These are phyloP conservation scores for Blastobotrys raffinosifermentans DNA, from an alignment of 1,139 yeast species.

Conservation along the genomic window DNA sequence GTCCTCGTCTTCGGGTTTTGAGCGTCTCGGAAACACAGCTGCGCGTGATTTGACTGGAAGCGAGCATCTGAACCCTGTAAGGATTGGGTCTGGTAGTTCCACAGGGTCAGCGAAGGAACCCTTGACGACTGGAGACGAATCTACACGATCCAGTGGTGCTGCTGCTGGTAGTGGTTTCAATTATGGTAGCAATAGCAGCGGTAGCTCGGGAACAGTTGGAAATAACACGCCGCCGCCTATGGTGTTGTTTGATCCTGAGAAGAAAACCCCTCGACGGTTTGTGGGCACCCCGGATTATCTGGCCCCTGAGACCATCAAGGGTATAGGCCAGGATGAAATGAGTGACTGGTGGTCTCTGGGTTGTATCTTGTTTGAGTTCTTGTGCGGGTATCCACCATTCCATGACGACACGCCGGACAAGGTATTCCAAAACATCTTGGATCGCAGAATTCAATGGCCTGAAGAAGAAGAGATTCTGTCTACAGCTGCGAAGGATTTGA, in stretches of 20 bases:
- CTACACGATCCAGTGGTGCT: slow-evolving; percentile 1
- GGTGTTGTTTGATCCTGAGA: slow-evolving; percentile 26
- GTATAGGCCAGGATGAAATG: slow-evolving; percentile 75
- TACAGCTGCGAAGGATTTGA: slow-evolving; percentile 67
- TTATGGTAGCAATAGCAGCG: slow-evolving; percentile 6
- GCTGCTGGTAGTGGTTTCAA: slow-evolving; percentile 1
- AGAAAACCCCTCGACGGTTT: slow-evolving; percentile 43
- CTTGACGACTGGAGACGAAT: background rate
- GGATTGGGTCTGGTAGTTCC: background rate
- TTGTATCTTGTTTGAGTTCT: slow-evolving; percentile 85
- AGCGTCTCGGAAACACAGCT: too few relatives aligned
- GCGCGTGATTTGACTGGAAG: slow-evolving; percentile 13
- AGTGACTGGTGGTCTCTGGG: slow-evolving; percentile 99
- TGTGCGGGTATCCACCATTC: slow-evolving; percentile 94
- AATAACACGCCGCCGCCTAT: slow-evolving; percentile 15
- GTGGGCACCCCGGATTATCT: slow-evolving; percentile 98
- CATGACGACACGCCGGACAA: slow-evolving; percentile 74
- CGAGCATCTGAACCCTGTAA: slow-evolving; percentile 2
- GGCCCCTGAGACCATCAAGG: slow-evolving; percentile 92
- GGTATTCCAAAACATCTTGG: slow-evolving; percentile 76
- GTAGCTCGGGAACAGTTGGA: slow-evolving; percentile 1
- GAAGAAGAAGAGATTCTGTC: slow-evolving; percentile 47
- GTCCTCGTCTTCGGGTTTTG: too few relatives aligned
- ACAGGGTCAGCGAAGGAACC: background rate
- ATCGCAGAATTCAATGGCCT: slow-evolving; percentile 83